Base-by-base conservation (phyloP, 495 filamentous ascomycete species). In the Cladorrhinum samala region DNA sequence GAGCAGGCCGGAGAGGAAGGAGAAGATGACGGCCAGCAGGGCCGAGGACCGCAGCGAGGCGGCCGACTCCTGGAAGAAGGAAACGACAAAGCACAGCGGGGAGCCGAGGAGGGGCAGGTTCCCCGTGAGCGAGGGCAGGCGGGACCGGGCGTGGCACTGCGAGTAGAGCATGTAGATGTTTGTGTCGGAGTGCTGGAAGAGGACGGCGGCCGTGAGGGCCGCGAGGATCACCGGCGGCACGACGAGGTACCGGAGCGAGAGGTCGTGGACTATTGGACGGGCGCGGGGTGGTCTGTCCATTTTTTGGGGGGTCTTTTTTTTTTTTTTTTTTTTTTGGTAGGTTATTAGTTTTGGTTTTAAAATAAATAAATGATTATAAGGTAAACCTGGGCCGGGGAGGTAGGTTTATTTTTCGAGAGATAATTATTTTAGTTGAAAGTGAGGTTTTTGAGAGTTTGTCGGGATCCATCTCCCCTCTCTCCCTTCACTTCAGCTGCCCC, bases 121-220 rank as follows among this genome's bases (percentile, higher is more conserved):
- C n/a, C n/a, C n/a, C 3, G 64, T 61, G 20, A 72, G 55, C 41
- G 40, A 66, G 16, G 64, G 65, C 11, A 74, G 39, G 27, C 68
- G 68, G 8, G 68, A 54, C 11, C 62, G 66, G 19, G 71, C 58
- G 50, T 74, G 68, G 57, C 71, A 74, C 43, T 74, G 71, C 16
- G 65, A 69, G 54, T 66, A 72, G 41, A 73, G 67, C 55, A 72
- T 61, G 49, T 64, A 57, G 23, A 63, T 54, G 69, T 72, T 68
- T 41, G 68, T 60, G 57, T 71, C 69, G 55, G 56, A 55, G 45
- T 67, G 60, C 2, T 47, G 30, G 50, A 63, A 62, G 57, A 72
- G 59, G 17, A 56, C 37, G 46, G 51, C 13, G 16, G 42, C 60
- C 5, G 70, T 67, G 14, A 54, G 52, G 50, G 67, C 9, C 51